Evolutionary conservation across 2,329 filamentous ascomycete species (phyloP).

Genomic region (Camillea tinctor): DNA sequence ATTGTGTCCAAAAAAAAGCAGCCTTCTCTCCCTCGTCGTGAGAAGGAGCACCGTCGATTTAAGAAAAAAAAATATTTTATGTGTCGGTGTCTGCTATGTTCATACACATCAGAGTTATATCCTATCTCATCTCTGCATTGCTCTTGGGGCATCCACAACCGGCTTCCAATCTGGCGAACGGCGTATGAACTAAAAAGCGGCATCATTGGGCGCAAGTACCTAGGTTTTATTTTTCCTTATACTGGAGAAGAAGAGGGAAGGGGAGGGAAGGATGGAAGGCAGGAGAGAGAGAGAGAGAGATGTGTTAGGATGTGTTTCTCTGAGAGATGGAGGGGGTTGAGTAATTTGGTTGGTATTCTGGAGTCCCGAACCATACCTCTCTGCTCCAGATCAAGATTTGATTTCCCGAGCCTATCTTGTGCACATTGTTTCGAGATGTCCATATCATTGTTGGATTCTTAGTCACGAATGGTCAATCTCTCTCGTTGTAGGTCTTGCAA

Average conservation of each 20-base stretch:
- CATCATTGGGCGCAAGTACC: constrained; percentile 33
- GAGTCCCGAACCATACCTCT: constrained; percentile 25
- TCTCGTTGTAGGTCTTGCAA: constrained; percentile 16
- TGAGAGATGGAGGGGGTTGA: constrained; percentile 25
- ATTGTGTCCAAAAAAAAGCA: constrained; percentile 17
- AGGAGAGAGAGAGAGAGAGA: no score
- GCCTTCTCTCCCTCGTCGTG: constrained; percentile 8
- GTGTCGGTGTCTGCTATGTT: constrained; percentile 20
- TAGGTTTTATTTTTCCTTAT: constrained; percentile 23
- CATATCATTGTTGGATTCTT: constrained; percentile 20
- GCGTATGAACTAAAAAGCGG: constrained; percentile 41
- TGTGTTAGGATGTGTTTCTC: no score
- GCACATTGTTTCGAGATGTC: constrained; percentile 19
- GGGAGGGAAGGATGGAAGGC: neutral
- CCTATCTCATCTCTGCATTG: constrained; percentile 28
- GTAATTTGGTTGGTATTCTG: constrained; percentile 29
- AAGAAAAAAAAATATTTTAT: neutral
- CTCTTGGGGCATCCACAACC: constrained; percentile 29
- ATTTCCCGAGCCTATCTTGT: constrained; percentile 18
- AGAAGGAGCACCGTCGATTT: neutral
- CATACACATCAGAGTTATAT: constrained; percentile 26
- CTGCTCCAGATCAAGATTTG: constrained; percentile 22
- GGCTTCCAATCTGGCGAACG: constrained; percentile 40
- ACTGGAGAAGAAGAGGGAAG: constrained; percentile 23
- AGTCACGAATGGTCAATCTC: constrained; percentile 15